Evolutionary conservation across 2,329 filamentous ascomycete genomes (phyloP).

Genomic region (Colletotrichum viniferum): DNA sequence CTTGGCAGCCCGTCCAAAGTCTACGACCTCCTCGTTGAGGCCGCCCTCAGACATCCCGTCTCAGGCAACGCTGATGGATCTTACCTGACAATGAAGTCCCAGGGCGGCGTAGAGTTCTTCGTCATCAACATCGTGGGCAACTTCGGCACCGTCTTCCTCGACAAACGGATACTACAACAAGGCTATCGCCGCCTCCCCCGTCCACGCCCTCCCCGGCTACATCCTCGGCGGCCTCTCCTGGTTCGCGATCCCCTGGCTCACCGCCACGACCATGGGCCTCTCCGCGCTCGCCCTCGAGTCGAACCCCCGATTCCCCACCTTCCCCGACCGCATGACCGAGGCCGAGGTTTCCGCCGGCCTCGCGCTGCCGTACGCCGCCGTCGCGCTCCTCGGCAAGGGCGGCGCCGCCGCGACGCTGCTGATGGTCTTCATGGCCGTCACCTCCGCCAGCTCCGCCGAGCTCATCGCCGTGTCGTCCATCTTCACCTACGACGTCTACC

Average conservation of each 20-base stretch:
- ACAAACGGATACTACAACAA: constrained; percentile 88
- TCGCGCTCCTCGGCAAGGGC: constrained; percentile 77
- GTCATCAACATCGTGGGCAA: constrained; percentile 81
- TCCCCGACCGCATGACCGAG: constrained; percentile 68
- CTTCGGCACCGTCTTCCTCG: constrained; percentile 77
- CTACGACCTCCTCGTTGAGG: constrained; percentile 72
- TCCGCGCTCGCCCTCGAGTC: constrained; percentile 76
- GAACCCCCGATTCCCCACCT: constrained; percentile 70
- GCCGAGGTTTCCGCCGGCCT: constrained; percentile 76
- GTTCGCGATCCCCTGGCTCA: constrained; percentile 88
- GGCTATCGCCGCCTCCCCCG: constrained; percentile 79
- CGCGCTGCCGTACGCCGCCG: constrained; percentile 77
- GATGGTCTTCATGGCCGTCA: constrained; percentile 85
- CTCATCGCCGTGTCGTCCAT: constrained; percentile 85
- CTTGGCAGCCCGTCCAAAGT: constrained; percentile 70
- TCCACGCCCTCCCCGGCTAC: constrained; percentile 81
- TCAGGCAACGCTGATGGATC: constrained; percentile 75
- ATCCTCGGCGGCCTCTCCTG: constrained; percentile 76
- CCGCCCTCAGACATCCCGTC: constrained; percentile 70
- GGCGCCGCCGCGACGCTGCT: constrained; percentile 76
- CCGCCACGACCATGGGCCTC: constrained; percentile 81
- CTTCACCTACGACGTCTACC: constrained; percentile 87
- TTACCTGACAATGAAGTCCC: constrained; percentile 80
- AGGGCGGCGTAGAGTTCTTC: constrained; percentile 72
- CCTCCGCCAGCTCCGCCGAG: constrained; percentile 77